phyloP scores from a whole-genome alignment of 331 rosid species.

The Cydonia oblonga region DNA sequence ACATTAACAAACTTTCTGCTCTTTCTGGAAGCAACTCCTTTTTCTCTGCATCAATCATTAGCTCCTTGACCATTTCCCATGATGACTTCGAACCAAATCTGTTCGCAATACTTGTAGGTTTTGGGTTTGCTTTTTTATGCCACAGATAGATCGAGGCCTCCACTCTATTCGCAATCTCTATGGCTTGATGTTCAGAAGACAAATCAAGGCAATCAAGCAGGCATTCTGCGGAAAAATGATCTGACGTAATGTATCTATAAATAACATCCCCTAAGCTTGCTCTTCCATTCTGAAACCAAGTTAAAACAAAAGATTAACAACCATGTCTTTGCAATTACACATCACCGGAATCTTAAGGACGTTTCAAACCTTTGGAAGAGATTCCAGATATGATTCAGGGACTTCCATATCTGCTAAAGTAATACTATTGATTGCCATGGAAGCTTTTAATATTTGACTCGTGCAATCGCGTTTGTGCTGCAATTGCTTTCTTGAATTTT shows the following conservation, averaged over 20 bases:
- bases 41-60: slow-evolving; percentile 80
- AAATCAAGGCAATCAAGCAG: slow-evolving; percentile 77
- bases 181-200: slow-evolving; percentile 92
- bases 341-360: not conserved
- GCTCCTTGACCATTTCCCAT: slow-evolving; percentile 97
- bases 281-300: slow-evolving; percentile 65
- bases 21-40: slow-evolving; percentile 79
- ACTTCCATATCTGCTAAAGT: slow-evolving; percentile 77
- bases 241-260: slow-evolving; percentile 71
- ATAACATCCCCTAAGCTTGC: slow-evolving; percentile 77
- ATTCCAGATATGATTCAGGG: slow-evolving; percentile 74
- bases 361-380: slow-evolving; percentile 70
- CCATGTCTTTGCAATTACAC: not conserved
- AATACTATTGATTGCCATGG: slow-evolving; percentile 72
- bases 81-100: slow-evolving; percentile 62
- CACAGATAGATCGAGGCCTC: slow-evolving; percentile 75
- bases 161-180: slow-evolving; percentile 70
- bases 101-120: slow-evolving; percentile 31
- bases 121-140: slow-evolving; percentile 49
- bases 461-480: slow-evolving; percentile 88
- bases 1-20: slow-evolving; percentile 71
- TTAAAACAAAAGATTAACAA: slow-evolving; percentile 7
- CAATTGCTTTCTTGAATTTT: slow-evolving; percentile 56
- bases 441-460: slow-evolving; percentile 78
- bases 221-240: slow-evolving; percentile 78